Evolutionary conservation across 164 flowering plant species (phyloP).

Genomic region (Aristolochia contorta): DNA sequence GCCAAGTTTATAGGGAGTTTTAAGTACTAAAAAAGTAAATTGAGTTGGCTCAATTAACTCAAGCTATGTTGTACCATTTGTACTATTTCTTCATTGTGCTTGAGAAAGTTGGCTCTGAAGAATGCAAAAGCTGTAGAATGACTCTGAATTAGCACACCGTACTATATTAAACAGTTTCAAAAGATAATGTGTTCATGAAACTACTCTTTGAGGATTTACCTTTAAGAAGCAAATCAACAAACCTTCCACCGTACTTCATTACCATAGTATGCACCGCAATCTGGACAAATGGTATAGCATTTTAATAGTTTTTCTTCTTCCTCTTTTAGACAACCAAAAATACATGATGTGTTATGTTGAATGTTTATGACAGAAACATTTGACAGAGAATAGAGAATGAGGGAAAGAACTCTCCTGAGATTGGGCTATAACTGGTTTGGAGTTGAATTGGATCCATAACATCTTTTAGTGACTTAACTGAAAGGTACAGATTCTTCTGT

Average conservation of each 20-base stretch:
- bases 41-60: background rate
- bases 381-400: too few species aligned
- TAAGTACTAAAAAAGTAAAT: background rate
- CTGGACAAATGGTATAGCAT: conserved; percentile 21
- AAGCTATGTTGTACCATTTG: conserved; percentile 42
- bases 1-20: background rate
- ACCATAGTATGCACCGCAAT: conserved; percentile 63
- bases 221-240: conserved; percentile 69
- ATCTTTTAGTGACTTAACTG: too few species aligned
- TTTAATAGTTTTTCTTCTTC: background rate
- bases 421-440: too few species aligned
- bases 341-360: background rate
- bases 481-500: too few species aligned
- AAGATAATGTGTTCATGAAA: background rate
- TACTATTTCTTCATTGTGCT: conserved; percentile 44
- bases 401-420: too few species aligned
- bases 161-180: background rate
- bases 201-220: conserved; percentile 25
- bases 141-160: conserved; percentile 13
- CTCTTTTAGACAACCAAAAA: background rate
- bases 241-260: conserved; percentile 78
- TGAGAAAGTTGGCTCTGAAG: conserved; percentile 44
- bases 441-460: too few species aligned
- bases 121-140: conserved; percentile 59
- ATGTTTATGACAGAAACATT: too few species aligned